A percentile compares a stretch with the other conserved stretches of the same genome.
Conservation (phyloP, 148 eudicot genomes). For the Camellia granthamiana region DNA sequence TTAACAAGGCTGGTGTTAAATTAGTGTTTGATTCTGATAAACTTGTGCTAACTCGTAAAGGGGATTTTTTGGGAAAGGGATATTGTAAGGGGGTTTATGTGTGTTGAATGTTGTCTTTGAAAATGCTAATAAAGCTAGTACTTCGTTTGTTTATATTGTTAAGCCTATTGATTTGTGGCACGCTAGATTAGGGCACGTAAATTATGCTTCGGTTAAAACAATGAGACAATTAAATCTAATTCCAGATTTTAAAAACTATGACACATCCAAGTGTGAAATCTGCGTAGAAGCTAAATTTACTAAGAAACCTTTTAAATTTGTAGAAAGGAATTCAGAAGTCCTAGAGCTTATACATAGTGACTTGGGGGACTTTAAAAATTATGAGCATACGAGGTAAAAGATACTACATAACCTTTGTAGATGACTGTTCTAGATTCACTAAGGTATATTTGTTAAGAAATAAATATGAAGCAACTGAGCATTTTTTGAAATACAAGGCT, state of each 20-base stretch:
- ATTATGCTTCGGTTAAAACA: not conserved
- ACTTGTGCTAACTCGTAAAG: not conserved
- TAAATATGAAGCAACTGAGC: slow-evolving; percentile 4
- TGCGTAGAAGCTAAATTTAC: not conserved
- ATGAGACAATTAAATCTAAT: not conserved
- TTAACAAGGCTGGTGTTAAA: not conserved
- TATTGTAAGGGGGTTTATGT: not conserved
- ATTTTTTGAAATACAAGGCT: not conserved
- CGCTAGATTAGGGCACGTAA: slow-evolving; percentile 1
- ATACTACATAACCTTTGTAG: not conserved
- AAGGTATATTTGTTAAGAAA: not conserved
- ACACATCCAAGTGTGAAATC: too few species aligned
- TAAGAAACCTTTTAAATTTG: not conserved
- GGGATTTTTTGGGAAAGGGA: not conserved
- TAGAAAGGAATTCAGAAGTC: not conserved
- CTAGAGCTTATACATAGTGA: not conserved
- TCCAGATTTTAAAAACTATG: not conserved
- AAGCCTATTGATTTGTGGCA: not conserved
- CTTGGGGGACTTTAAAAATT: not conserved
- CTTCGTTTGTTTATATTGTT: not conserved
- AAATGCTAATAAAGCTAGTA: not conserved
- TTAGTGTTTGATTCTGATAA: slow-evolving; percentile 6
- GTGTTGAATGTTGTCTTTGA: not conserved
- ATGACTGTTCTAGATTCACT: not conserved
- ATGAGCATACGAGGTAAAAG: not conserved